Evolutionary conservation across 768 basidiomycete genomes (phyloP).

Genomic region (Piloderma croceum): DNA sequence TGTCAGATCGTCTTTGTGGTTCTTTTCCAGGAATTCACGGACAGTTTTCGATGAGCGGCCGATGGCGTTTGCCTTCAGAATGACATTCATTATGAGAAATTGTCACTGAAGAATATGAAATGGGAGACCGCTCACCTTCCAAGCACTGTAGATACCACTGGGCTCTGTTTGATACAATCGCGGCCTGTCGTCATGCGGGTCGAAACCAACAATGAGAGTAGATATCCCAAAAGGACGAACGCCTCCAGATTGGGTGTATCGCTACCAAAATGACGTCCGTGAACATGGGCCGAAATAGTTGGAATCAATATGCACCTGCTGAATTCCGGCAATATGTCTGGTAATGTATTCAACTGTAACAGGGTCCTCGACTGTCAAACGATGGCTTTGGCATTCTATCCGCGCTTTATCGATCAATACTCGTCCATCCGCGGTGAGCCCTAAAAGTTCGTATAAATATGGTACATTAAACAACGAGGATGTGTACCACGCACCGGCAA

Average conservation of each 20-base stretch:
- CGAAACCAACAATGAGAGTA: slow-evolving; percentile 94
- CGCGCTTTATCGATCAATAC: slow-evolving; percentile 97
- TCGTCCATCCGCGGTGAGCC: slow-evolving; percentile 94
- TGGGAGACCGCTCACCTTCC: slow-evolving; percentile 93
- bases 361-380: slow-evolving; percentile 95
- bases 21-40: slow-evolving; percentile 97
- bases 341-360: slow-evolving; percentile 99
- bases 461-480: background rate
- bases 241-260: slow-evolving; percentile 98
- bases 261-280: slow-evolving; percentile 35
- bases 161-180: slow-evolving; percentile 96
- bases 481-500: slow-evolving; percentile 68
- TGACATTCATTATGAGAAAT: background rate
- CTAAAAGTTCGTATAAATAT: slow-evolving; percentile 35
- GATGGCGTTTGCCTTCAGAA: slow-evolving; percentile 84
- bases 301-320: slow-evolving; percentile 61
- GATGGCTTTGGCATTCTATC: slow-evolving; percentile 95
- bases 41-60: slow-evolving; percentile 98
- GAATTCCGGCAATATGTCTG: slow-evolving; percentile 95
- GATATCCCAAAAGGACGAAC: slow-evolving; percentile 98
- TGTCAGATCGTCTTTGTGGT: slow-evolving; percentile 85
- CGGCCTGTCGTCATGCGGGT: slow-evolving; percentile 84
- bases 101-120: background rate
- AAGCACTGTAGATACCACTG: slow-evolving; percentile 94
- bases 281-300: background rate